Base-by-base conservation (phyloP, 2,329 filamentous ascomycete species). In the Lasiodiplodia sp. region DNA sequence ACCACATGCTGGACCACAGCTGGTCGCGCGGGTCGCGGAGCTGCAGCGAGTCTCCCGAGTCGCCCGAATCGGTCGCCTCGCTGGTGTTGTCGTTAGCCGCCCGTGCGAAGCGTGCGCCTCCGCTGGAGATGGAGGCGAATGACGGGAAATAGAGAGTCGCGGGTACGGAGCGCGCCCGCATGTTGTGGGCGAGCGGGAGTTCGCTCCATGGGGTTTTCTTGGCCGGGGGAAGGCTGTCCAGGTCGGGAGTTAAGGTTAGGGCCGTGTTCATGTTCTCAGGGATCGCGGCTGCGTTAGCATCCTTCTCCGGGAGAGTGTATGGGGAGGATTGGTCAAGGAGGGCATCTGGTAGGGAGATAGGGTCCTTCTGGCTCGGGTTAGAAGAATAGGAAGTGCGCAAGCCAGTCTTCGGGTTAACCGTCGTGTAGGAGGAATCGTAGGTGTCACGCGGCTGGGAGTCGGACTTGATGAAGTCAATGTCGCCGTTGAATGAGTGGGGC, bases 1-100 rank as follows among this genome's bases (percentile, higher is more conserved):
- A 87, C 85, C 85, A 87, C 74, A 86, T 80, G 18, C 78, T 76
- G 4, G 76, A 71, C 83, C 84, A 87, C 73, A 71, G 72, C 14
- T 78, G 68, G 49, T 76, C 73, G 49, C 74, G 73, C 18, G 73
- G 70, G 55, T 81, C 77, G 40, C 76, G 77, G 67, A 55, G 31
- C 37, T 66, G 63, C 5, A 56, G 51, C n/a, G 21, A 10, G 21
- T 38, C 60, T 16, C 38, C 47, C 25, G 21, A 40, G 38, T 57
- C 47, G n/a, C 49, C 52, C 5, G 37, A 28, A n/a, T 64, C 58
- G 3, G 25, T n/a, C 28, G 40, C 34, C 34, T 57, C 21, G 53
- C 38, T 23, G 14, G 16, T 52, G 55, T 62, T 62, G 49, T 44
- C 34, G 44, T 11, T 63, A 16, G 65, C 5, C 52, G 34, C 28